Evolutionary conservation across 1,284 basidiomycete genomes (phyloP).

Genomic region (Cryptococcus sp.): DNA sequence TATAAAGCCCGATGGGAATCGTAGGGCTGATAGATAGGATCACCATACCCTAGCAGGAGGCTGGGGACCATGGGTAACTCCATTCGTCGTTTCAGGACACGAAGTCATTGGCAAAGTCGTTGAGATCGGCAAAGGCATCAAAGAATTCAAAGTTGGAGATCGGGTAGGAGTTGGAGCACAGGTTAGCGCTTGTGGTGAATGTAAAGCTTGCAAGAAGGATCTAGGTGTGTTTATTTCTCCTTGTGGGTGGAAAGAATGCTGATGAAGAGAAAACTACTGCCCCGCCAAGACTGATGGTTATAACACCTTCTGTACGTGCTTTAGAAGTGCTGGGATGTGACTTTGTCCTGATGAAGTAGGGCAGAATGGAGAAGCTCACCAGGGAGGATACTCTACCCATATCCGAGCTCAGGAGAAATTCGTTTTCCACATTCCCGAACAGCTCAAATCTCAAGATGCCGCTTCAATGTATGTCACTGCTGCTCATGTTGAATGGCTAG

Average conservation of each 20-base stretch:
- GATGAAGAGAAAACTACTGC: slow-evolving; percentile 48
- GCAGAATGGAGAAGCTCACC: slow-evolving; percentile 29
- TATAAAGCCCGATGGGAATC: too few relatives aligned
- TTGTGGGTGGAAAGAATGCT: not conserved
- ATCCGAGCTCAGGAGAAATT: slow-evolving; percentile 63
- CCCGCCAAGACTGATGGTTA: slow-evolving; percentile 44
- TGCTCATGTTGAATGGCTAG: not conserved
- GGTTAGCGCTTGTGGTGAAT: slow-evolving; percentile 43
- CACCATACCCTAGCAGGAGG: slow-evolving; percentile 46
- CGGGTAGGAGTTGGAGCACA: slow-evolving; percentile 53
- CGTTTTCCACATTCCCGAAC: slow-evolving; percentile 64
- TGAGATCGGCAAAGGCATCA: slow-evolving; percentile 48
- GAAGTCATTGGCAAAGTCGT: slow-evolving; percentile 51
- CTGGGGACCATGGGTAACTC: slow-evolving; percentile 41
- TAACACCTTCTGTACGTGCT: slow-evolving; percentile 40
- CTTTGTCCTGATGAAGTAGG: slow-evolving; percentile 2
- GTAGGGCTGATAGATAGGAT: not conserved
- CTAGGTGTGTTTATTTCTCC: slow-evolving; percentile 14
- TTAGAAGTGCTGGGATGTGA: not conserved
- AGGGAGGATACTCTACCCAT: slow-evolving; percentile 57
- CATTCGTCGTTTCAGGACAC: slow-evolving; percentile 51
- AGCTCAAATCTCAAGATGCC: slow-evolving; percentile 55
- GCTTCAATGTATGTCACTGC: slow-evolving; percentile 42
- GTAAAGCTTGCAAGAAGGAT: slow-evolving; percentile 45
- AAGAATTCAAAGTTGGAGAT: slow-evolving; percentile 50